phyloP scores from a whole-genome alignment of 192 early-diverging fungal species.

The Diversispora epigaea region DNA sequence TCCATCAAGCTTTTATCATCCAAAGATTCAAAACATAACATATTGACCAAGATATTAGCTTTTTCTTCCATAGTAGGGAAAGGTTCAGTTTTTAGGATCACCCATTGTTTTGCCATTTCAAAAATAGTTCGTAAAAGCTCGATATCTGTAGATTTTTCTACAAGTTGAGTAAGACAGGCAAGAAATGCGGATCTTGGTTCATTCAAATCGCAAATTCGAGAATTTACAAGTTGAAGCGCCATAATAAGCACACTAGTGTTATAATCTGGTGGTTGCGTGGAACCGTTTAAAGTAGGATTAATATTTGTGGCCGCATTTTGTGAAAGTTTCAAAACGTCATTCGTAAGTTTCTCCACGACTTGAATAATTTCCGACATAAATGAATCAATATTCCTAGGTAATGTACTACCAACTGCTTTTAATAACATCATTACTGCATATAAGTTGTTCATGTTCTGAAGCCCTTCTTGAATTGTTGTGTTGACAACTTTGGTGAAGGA shows the following conservation, averaged over 20 bases:
- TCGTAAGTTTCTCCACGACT: slow-evolving; percentile 79
- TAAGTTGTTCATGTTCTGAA: slow-evolving; percentile 63
- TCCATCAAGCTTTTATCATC: slow-evolving; percentile 71
- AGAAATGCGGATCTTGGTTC: slow-evolving; percentile 89
- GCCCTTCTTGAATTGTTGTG: slow-evolving; percentile 63
- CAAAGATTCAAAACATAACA: slow-evolving; percentile 82
- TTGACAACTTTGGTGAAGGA: slow-evolving; percentile 64
- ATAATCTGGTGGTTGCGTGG: slow-evolving; percentile 38
- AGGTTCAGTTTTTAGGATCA: slow-evolving; percentile 71
- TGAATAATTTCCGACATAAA: slow-evolving; percentile 80
- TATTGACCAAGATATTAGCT: slow-evolving; percentile 84
- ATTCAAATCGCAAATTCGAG: slow-evolving; percentile 67
- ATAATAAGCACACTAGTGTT: slow-evolving; percentile 55
- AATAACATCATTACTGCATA: slow-evolving; percentile 68
- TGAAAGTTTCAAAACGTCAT: slow-evolving; percentile 68
- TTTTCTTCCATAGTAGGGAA: slow-evolving; percentile 98
- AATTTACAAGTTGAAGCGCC: slow-evolving; percentile 52
- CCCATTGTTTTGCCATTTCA: slow-evolving; percentile 85
- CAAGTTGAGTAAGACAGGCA: slow-evolving; percentile 74
- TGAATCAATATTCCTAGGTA: slow-evolving; percentile 65
- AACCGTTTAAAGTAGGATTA: not conserved
- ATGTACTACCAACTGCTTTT: slow-evolving; percentile 61
- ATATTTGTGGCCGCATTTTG: slow-evolving; percentile 30
- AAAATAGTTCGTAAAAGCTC: slow-evolving; percentile 74
- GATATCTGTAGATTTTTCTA: slow-evolving; percentile 79